phyloP scores from a whole-genome alignment of 2,329 filamentous ascomycete species.

The Fusarium tupiense region DNA sequence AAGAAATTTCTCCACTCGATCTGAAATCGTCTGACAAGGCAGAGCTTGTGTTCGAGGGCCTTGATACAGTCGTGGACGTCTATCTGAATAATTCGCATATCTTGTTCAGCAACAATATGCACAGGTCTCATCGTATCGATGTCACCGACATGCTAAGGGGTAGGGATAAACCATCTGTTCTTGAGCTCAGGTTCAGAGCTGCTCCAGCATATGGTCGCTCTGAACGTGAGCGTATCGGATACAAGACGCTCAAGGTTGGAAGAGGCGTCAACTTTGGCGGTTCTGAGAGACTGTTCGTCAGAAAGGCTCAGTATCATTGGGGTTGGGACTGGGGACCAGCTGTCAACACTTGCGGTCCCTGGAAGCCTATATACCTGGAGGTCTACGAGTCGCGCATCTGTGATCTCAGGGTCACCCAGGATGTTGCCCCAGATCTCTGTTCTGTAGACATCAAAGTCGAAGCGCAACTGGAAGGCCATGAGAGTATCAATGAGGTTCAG shows the following conservation, averaged over 20 bases:
- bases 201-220: neutral
- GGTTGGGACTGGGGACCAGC: slow-evolving; percentile 18
- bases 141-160: neutral
- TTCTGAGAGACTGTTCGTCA: neutral
- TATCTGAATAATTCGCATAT: neutral
- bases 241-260: neutral
- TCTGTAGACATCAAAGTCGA: neutral
- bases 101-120: slow-evolving; percentile 5
- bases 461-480: neutral
- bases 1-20: neutral
- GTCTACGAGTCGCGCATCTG: neutral
- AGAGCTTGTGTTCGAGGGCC: neutral
- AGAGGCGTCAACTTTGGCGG: neutral
- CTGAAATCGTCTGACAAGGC: neutral
- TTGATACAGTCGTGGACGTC: neutral
- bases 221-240: neutral
- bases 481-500: fast-evolving
- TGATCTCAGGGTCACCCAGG: neutral
- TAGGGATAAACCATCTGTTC: fast-evolving
- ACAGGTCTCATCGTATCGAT: neutral
- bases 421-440: neutral
- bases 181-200: neutral
- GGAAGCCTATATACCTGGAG: neutral
- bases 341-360: neutral
- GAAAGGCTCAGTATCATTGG: slow-evolving; percentile 14